Percentiles rank a stretch among this genome's conserved stretches.
These are phyloP conservation scores for Penicillium corylophilum DNA, from an alignment of 2,329 filamentous ascomycete species.

Conservation along the genomic window DNA sequence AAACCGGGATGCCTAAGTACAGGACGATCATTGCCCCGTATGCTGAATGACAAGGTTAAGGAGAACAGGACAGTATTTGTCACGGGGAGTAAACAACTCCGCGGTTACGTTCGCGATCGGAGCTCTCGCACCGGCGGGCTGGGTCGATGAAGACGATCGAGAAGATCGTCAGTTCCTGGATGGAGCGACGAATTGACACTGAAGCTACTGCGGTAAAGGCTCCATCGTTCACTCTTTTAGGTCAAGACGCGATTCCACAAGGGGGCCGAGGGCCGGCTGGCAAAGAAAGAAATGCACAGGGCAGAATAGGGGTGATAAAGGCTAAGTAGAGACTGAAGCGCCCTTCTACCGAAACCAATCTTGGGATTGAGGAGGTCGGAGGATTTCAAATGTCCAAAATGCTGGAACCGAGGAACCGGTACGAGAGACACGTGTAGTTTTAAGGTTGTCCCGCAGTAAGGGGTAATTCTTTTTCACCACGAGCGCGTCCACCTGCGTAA, in stretches of 20 bases:
- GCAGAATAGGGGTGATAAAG: not conserved
- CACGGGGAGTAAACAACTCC: constrained; percentile 4
- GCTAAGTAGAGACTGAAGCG: not conserved
- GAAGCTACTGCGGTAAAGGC: constrained; percentile 1
- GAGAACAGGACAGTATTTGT: constrained; percentile 14
- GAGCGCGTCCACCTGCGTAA: not conserved
- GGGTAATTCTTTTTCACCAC: not conserved
- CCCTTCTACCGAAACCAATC: not conserved
- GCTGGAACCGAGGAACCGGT: no score
- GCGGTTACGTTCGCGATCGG: constrained; percentile 10
- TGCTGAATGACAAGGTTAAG: not conserved
- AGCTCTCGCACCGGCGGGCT: constrained; percentile 5
- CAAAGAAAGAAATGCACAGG: not conserved
- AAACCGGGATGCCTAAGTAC: not conserved
- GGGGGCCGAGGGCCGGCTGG: not conserved
- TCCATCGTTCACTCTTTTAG: constrained; percentile 11
- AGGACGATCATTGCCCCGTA: constrained; percentile 19
- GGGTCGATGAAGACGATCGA: constrained; percentile 18
- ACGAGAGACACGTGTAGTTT: not conserved
- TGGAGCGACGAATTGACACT: not conserved
- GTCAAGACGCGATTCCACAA: not conserved
- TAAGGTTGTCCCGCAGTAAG: constrained; percentile 8
- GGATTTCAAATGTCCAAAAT: not conserved
- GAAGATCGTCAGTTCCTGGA: constrained; percentile 7
- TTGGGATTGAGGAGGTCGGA: not conserved